These are phyloP conservation scores for Cucurbita pepo DNA, from an alignment of 306 rosid species.

Conservation along the genomic window DNA sequence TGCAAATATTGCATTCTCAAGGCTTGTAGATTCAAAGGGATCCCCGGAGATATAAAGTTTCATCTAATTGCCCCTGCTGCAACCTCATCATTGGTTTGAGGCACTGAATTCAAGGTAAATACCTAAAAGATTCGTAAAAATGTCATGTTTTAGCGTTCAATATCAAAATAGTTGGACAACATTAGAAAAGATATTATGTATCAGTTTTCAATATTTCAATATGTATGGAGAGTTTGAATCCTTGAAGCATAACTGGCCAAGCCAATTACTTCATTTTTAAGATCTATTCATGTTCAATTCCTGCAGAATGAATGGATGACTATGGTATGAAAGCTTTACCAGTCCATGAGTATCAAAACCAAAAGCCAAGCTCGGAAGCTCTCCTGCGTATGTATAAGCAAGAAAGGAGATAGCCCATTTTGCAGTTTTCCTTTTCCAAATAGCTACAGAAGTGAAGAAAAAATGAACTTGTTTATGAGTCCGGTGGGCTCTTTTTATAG, in stretches of 20 bases:
- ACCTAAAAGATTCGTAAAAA: slow-evolving; percentile 20
- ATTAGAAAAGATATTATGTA: not conserved
- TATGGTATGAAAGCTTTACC: slow-evolving; percentile 17
- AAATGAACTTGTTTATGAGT: not conserved
- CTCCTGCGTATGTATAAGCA: slow-evolving; percentile 84
- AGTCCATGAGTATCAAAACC: slow-evolving; percentile 58
- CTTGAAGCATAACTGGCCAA: not conserved
- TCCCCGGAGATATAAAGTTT: slow-evolving; percentile 65
- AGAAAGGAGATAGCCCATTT: slow-evolving; percentile 40
- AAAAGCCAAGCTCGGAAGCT: slow-evolving; percentile 78
- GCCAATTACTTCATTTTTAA: not conserved
- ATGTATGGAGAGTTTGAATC: not conserved
- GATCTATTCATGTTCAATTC: not conserved
- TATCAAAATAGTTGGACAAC: not conserved
- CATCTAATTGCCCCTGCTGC: slow-evolving; percentile 59
- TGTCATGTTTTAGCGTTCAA: not conserved
- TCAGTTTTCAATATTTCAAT: not conserved
- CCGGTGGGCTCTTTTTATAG: not conserved
- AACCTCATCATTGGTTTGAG: slow-evolving; percentile 48
- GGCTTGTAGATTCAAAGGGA: slow-evolving; percentile 65
- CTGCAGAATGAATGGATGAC: not conserved
- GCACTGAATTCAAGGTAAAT: slow-evolving; percentile 63
- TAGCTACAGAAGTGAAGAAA: slow-evolving; percentile 29
- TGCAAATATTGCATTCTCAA: slow-evolving; percentile 51
- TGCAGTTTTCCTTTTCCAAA: slow-evolving; percentile 51